A percentile compares a stretch with the other conserved stretches of the same genome.
Evolutionary conservation across 1,284 basidiomycete genomes (phyloP).

Genomic region (Sanguinoderma infundibulare): DNA sequence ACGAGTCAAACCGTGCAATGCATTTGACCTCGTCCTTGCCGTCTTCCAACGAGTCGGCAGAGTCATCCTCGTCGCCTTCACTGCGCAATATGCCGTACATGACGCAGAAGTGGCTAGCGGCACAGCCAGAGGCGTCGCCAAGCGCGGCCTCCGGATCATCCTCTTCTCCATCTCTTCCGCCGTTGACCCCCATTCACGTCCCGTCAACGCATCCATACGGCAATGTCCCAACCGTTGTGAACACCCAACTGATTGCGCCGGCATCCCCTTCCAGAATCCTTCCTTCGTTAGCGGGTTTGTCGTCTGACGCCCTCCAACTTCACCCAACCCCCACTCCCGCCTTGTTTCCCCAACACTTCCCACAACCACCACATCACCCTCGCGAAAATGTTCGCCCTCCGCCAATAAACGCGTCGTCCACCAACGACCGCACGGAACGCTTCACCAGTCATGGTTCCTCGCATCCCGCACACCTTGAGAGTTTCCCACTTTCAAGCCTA

Average conservation of each 20-base stretch:
- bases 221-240: constrained; percentile 32
- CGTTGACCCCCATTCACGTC: constrained; percentile 15
- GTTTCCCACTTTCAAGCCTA: constrained; percentile 44
- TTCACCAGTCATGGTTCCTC: constrained; percentile 39
- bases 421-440: constrained; percentile 35
- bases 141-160: constrained; percentile 20
- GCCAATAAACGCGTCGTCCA: constrained; percentile 39
- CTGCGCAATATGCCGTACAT: constrained; percentile 27
- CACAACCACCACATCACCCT: constrained; percentile 31
- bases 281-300: constrained; percentile 45
- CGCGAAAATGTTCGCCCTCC: constrained; percentile 42
- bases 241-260: constrained; percentile 42
- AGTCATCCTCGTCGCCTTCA: constrained; percentile 21
- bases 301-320: constrained; percentile 36
- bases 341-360: constrained; percentile 42
- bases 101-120: constrained; percentile 26
- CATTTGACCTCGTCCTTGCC: constrained; percentile 23
- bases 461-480: constrained; percentile 39
- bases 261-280: constrained; percentile 46
- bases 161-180: constrained; percentile 24
- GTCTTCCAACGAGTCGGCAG: constrained; percentile 24
- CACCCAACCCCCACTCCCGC: constrained; percentile 38
- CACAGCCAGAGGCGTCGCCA: constrained; percentile 25
- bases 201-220: constrained; percentile 32
- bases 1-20: constrained; percentile 20